These are phyloP conservation scores for Colletotrichum graminicola DNA, from an alignment of 2,329 filamentous ascomycete species.

Conservation along the genomic window DNA sequence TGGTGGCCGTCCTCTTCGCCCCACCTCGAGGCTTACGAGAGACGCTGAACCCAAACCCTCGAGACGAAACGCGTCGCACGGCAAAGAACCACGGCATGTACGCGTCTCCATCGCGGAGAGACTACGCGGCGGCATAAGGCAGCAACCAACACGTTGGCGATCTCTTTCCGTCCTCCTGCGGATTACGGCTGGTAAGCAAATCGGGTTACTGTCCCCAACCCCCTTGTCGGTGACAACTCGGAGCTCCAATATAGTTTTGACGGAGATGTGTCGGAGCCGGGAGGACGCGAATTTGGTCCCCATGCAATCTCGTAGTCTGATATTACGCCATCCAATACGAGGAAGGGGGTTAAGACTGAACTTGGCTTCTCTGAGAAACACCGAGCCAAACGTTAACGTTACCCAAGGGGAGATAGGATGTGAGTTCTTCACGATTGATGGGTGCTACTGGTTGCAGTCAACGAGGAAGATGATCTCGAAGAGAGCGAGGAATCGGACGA, in stretches of 20 bases:
- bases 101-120: background rate
- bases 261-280: slow-evolving; percentile 31
- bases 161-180: background rate
- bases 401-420: background rate
- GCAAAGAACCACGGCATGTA: background rate
- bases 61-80: background rate
- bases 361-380: background rate
- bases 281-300: slow-evolving; percentile 21
- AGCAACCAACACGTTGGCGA: background rate
- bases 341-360: background rate
- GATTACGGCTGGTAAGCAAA: background rate
- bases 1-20: background rate
- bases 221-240: slow-evolving; percentile 1
- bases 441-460: no score
- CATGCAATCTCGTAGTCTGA: slow-evolving; percentile 24
- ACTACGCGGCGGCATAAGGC: background rate
- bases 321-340: slow-evolving; percentile 10
- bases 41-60: background rate
- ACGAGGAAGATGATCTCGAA: no score
- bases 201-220: background rate
- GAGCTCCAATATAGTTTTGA: slow-evolving; percentile 23
- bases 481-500: no score
- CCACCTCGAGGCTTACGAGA: background rate
- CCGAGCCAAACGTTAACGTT: slow-evolving; percentile 1
- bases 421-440: slow-evolving; percentile 8